Evolutionary conservation across 1,284 basidiomycete species (phyloP), one percentile per base, ranked within the genome.

Genomic region (Porodaedalea pini): DNA sequence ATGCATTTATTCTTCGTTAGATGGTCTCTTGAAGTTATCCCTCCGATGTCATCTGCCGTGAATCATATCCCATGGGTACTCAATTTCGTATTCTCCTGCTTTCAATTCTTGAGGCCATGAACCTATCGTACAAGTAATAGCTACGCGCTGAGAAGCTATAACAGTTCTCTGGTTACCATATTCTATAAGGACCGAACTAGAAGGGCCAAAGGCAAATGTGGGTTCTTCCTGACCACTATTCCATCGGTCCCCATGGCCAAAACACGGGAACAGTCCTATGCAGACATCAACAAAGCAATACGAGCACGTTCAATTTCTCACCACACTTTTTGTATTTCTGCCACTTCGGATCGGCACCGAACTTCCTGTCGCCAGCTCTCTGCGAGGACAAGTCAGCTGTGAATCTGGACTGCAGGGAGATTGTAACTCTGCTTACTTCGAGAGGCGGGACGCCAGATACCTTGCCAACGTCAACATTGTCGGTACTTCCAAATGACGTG

Each of bases 371-470:
- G 0, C 78, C 83, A 3, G 76, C 70, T 58, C 72, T 71, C 72
- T 74, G 59, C 54, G 49, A 43, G 49, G 44, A 29, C 21, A 56
- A 54, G 52, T 41, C 55, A 51, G 54, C 57, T 53, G 44, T 54
- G 25, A 45, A 31, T 31, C 15, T 21, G 29, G 25, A 29, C 17
- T 19, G 17, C 21, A 10, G 23, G 60, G 44, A 51, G 59, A n/a
- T n/a, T n/a, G n/a, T 36, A 25, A 25, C 55, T 10, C 48, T 32
- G 57, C 63, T 34, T 61, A 73, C 71, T 70, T 92, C 89, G 25
- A 91, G 76, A 21, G 82, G 80, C 1, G 89, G 88, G 13, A 91
- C 81, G 23, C 88, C 88, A 15, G 82, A 83, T 11, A 79, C 72
- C 79, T 82, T 64, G 11, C 62, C 55, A 53, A 66, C 50, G 65